phyloP scores from a whole-genome alignment of 306 rosid species.

The Trichosanthes truncata region DNA sequence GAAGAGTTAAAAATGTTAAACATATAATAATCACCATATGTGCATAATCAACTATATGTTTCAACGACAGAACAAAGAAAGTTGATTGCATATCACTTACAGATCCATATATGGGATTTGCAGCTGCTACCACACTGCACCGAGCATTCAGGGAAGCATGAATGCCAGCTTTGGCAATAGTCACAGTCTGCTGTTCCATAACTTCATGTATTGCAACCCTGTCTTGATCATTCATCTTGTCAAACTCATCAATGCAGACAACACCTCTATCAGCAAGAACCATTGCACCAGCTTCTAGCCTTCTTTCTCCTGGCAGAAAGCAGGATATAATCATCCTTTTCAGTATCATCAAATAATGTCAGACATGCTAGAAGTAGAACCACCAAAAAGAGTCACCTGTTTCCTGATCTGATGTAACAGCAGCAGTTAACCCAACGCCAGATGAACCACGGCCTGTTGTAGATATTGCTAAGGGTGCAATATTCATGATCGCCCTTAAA shows the following conservation, averaged over 20 bases:
- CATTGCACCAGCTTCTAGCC: slow-evolving; percentile 99
- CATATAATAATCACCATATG: neutral
- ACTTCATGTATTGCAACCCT: slow-evolving; percentile 99
- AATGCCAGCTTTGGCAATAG: slow-evolving; percentile 98
- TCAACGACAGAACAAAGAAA: neutral
- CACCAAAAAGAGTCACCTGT: slow-evolving; percentile 47
- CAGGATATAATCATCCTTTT: slow-evolving; percentile 9
- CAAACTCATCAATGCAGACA: slow-evolving; percentile 98
- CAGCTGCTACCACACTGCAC: slow-evolving; percentile 99
- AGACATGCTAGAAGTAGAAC: neutral
- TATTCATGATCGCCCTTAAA: slow-evolving; percentile 86
- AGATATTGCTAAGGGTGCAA: slow-evolving; percentile 93
- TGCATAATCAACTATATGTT: neutral
- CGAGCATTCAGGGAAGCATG: slow-evolving; percentile 97
- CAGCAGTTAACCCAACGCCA: slow-evolving; percentile 98
- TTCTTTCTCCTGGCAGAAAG: slow-evolving; percentile 70
- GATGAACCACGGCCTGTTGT: slow-evolving; percentile 99
- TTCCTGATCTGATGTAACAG: slow-evolving; percentile 98
- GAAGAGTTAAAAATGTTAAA: neutral
- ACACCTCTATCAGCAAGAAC: slow-evolving; percentile 99
- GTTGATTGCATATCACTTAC: slow-evolving; percentile 32
- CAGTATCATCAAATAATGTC: slow-evolving; percentile 1
- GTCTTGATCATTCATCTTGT: slow-evolving; percentile 97
- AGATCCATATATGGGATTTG: slow-evolving; percentile 98
- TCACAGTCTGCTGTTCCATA: slow-evolving; percentile 98